Conservation (phyloP, 192 early-diverging fungal species). For the Gaertneriomyces sp. region DNA sequence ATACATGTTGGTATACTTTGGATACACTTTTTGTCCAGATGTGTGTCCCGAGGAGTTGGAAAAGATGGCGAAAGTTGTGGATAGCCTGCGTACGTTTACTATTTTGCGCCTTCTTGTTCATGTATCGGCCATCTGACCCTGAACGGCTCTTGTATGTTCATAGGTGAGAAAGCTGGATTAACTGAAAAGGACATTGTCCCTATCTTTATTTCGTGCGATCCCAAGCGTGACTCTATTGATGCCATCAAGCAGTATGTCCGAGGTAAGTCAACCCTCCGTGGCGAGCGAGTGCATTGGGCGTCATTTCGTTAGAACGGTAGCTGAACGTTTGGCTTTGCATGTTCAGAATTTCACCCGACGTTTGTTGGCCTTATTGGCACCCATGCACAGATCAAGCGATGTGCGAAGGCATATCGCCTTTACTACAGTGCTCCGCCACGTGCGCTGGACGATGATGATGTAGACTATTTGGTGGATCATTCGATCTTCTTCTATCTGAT, state of each 20-base stretch:
- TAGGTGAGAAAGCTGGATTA: conserved; percentile 17
- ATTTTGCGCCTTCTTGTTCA: neutral
- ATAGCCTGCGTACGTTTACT: conserved; percentile 60
- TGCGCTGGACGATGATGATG: conserved; percentile 64
- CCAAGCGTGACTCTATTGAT: conserved; percentile 83
- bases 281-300: neutral
- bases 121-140: neutral
- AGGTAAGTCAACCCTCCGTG: conserved; percentile 25
- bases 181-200: conserved; percentile 59
- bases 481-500: conserved; percentile 98
- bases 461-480: conserved; percentile 97
- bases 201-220: conserved; percentile 96
- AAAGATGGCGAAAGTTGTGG: conserved; percentile 89
- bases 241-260: conserved; percentile 63
- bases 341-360: conserved; percentile 85
- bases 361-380: conserved; percentile 91
- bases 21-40: conserved; percentile 99
- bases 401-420: conserved; percentile 90
- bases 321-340: no score
- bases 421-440: conserved; percentile 88
- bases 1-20: conserved; percentile 93
- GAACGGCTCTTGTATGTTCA: neutral
- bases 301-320: neutral
- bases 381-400: conserved; percentile 72
- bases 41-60: conserved; percentile 99